Conservation (phyloP, 345 rosid species). For the Gossypium stocksii region DNA sequence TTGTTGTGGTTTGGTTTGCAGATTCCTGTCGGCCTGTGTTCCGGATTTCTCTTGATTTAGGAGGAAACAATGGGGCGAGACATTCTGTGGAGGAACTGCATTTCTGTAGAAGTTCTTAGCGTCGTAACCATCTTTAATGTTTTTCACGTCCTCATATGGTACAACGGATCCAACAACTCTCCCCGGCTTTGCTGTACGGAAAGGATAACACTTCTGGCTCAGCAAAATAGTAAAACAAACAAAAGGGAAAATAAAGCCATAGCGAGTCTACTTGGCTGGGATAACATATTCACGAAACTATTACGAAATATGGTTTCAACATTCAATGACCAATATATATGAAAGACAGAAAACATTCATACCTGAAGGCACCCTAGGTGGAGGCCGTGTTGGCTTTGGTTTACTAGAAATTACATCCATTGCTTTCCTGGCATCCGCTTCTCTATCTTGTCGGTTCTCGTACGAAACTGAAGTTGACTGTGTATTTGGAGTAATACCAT, state of each 20-base stretch:
- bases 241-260: not conserved
- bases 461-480: slow-evolving; percentile 36
- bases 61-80: slow-evolving; percentile 49
- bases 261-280: not conserved
- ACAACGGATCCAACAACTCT: slow-evolving; percentile 66
- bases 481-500: slow-evolving; percentile 34
- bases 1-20: slow-evolving; percentile 28
- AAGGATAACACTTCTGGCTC: not conserved
- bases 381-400: slow-evolving; percentile 60
- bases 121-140: slow-evolving; percentile 43
- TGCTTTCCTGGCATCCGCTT: slow-evolving; percentile 42
- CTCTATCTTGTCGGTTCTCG: slow-evolving; percentile 41
- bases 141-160: slow-evolving; percentile 54
- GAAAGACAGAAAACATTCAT: not conserved
- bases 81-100: slow-evolving; percentile 46
- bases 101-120: slow-evolving; percentile 47
- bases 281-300: not conserved
- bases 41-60: slow-evolving; percentile 43
- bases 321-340: not conserved
- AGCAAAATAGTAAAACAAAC: not conserved
- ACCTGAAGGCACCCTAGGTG: slow-evolving; percentile 81
- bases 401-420: slow-evolving; percentile 37
- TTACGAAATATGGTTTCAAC: not conserved
- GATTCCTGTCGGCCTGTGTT: slow-evolving; percentile 24
- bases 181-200: slow-evolving; percentile 69